Evolutionary conservation across 208 protist species (phyloP).

Genomic region (Wallacemonas collosoma): DNA sequence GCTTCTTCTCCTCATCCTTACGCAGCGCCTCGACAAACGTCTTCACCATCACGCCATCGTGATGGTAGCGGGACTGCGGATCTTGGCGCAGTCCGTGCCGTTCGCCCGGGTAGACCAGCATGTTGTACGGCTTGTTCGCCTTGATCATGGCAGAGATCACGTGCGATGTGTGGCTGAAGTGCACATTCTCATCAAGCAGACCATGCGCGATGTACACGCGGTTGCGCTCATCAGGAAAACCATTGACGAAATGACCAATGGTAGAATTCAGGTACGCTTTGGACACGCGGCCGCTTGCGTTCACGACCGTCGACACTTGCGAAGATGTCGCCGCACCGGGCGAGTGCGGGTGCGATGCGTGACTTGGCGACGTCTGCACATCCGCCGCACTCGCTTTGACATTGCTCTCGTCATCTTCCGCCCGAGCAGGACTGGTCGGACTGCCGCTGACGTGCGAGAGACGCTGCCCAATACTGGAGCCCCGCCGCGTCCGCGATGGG

Average conservation of each 20-base stretch:
- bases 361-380: not conserved
- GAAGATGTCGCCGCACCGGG: not conserved
- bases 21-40: conserved; percentile 63
- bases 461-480: conserved; percentile 10
- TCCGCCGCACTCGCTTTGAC: conserved; percentile 2
- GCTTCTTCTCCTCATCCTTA: conserved; percentile 2
- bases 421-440: not conserved
- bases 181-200: conserved; percentile 94
- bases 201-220: conserved; percentile 93
- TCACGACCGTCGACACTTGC: conserved; percentile 4
- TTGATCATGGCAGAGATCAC: conserved; percentile 80
- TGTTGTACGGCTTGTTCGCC: conserved; percentile 82
- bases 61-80: conserved; percentile 55
- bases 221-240: conserved; percentile 86
- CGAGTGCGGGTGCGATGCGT: not conserved
- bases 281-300: conserved; percentile 24
- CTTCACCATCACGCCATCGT: conserved; percentile 79
- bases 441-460: not conserved
- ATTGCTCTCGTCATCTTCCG: not conserved
- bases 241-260: conserved; percentile 57
- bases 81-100: conserved; percentile 87
- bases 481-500: conserved; percentile 4
- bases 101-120: conserved; percentile 89
- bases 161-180: conserved; percentile 82
- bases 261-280: conserved; percentile 62